A percentile compares a stretch with the other conserved stretches of the same genome.
These are phyloP conservation scores for Paramecium sonneborni DNA, from an alignment of 73 alveolate species.

Conservation along the genomic window DNA sequence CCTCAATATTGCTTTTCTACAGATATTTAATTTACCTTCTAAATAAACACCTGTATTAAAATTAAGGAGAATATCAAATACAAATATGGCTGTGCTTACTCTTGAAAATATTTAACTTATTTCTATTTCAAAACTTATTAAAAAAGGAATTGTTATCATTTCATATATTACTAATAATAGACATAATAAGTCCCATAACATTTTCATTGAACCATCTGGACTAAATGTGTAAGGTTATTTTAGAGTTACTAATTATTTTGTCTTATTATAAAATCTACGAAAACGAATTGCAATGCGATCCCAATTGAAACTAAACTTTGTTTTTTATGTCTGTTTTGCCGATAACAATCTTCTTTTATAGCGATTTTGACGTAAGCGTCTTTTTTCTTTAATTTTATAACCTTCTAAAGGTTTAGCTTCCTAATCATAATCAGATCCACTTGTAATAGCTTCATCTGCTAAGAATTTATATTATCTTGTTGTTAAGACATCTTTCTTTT, in stretches of 20 bases:
- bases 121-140: background rate
- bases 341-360: constrained; percentile 7
- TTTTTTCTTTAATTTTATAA: background rate
- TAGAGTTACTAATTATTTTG: background rate
- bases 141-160: constrained; percentile 15
- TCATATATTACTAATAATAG: constrained; percentile 10
- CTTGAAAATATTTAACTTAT: background rate
- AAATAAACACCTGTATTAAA: constrained; percentile 77
- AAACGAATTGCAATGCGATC: background rate
- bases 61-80: constrained; percentile 58
- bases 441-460: background rate
- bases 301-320: background rate
- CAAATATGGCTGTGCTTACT: background rate
- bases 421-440: constrained; percentile 21
- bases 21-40: constrained; percentile 74
- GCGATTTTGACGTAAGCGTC: background rate
- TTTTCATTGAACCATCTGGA: constrained; percentile 72
- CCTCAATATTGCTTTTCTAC: constrained; percentile 58
- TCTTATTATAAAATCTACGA: background rate
- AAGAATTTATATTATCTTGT: background rate
- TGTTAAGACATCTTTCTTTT: constrained; percentile 8
- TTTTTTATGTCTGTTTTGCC: background rate
- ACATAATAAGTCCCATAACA: constrained; percentile 74
- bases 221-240: constrained; percentile 22
- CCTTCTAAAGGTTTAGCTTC: constrained; percentile 1